Evolutionary conservation across 1,284 basidiomycete genomes (phyloP), one percentile per base, ranked within the genome.

Genomic region (Prillingera fragicola): DNA sequence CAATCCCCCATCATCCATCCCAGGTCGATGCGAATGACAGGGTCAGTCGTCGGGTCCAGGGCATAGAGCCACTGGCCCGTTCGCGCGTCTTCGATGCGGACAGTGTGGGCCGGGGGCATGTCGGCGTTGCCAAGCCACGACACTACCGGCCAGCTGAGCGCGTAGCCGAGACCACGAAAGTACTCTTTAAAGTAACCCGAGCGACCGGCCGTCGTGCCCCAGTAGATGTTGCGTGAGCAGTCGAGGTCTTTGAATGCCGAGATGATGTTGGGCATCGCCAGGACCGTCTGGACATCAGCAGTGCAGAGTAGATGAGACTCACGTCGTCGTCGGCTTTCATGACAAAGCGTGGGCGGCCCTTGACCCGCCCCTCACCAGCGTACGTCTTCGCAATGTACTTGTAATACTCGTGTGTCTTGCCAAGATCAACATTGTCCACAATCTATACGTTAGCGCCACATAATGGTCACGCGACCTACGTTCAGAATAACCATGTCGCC

Each of bases 311-410:
- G 15, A 17, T 7, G 8, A 10, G 18, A 57, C 68, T 48, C 38
- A 72, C 68, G 56, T 73, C 70, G 48, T 72, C 71, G 43, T 73
- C 71, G 21, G 66, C 57, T 62, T 73, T 73, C 68, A 73, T 62
- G 2, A 72, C 69, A 49, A 71, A 73, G 45, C 67, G 53, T 8
- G 71, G 71, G 26, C 69, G 52, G 10, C 63, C 71, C 49, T 62
- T 65, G 25, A 67, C 63, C 39, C 55, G 54, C 14, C 65, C 69
- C 32, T 47, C 37, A 5, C 67, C 70, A 9, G 43, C 60, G 40
- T 62, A 71, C 39, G 56, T 47, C 32, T 65, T 56, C 0, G 69
- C 71, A 9, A 70, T 60, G 65, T 65, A 72, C 49, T 69, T 67
- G 51, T 70, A 70, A 52, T 68, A 73, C 48, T 65, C 67, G 55